Conservation (phyloP, 352 stramenopile genomes). For the Pythium insidiosum region DNA sequence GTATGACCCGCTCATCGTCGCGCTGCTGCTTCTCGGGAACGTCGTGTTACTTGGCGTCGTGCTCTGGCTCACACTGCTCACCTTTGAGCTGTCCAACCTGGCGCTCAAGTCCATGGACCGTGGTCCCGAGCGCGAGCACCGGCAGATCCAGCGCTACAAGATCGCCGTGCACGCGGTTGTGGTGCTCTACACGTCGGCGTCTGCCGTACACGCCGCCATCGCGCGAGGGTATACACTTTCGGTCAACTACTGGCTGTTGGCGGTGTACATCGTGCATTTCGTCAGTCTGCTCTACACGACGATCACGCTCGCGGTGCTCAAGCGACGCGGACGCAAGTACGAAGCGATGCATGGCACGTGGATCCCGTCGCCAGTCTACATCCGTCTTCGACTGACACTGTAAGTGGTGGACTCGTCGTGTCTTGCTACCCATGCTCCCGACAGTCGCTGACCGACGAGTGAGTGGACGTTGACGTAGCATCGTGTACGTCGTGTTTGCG, state of each 20-base stretch:
- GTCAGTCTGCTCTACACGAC: constrained; percentile 36
- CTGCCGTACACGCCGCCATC: constrained; percentile 28
- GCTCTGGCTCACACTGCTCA: constrained; percentile 59
- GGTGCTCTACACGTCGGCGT: constrained; percentile 19
- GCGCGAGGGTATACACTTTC: constrained; percentile 38
- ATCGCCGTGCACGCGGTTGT: constrained; percentile 23
- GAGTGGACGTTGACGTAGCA: too few relatives aligned
- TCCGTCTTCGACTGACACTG: constrained; percentile 50
- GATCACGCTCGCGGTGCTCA: constrained; percentile 28
- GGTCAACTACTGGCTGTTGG: constrained; percentile 40
- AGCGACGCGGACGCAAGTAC: constrained; percentile 42
- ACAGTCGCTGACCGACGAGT: too few relatives aligned
- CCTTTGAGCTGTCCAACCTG: constrained; percentile 48
- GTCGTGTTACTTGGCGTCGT: constrained; percentile 49
- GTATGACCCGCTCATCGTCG: too few relatives aligned
- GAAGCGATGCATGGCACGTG: constrained; percentile 62
- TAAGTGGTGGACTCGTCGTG: too few relatives aligned
- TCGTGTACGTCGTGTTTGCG: too few relatives aligned
- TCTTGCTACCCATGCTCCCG: too few relatives aligned
- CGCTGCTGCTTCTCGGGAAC: too few relatives aligned
- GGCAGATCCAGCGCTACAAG: constrained; percentile 37
- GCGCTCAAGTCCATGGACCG: too few relatives aligned
- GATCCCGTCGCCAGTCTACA: constrained; percentile 58
- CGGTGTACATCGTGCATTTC: constrained; percentile 33
- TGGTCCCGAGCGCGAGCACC: constrained; percentile 41